phyloP scores from a whole-genome alignment of 768 basidiomycete species.

The Dentipellis sp. region DNA sequence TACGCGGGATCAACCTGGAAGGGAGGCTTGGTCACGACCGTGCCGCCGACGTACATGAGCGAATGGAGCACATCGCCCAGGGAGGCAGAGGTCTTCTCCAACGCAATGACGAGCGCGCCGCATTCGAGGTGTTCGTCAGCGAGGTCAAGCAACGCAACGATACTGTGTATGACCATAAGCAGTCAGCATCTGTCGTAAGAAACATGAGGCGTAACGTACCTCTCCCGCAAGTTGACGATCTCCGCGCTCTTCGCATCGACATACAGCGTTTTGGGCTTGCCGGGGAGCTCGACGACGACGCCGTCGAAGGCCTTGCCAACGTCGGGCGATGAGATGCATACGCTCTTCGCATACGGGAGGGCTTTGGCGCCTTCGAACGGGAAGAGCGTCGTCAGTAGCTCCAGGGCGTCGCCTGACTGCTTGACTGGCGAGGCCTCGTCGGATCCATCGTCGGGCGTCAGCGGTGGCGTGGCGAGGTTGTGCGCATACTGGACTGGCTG shows the following conservation, averaged over 20 bases:
- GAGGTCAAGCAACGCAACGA: slow-evolving; percentile 80
- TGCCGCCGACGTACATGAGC: slow-evolving; percentile 88
- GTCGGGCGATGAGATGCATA: slow-evolving; percentile 61
- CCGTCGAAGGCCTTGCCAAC: slow-evolving; percentile 68
- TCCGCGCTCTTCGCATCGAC: slow-evolving; percentile 80
- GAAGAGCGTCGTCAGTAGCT: slow-evolving; percentile 73
- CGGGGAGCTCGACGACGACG: slow-evolving; percentile 67
- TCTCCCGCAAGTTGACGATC: slow-evolving; percentile 73
- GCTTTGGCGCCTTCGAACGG: slow-evolving; percentile 61
- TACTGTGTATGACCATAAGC: slow-evolving; percentile 31
- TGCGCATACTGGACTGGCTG: slow-evolving; percentile 13
- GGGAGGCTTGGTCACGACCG: slow-evolving; percentile 72
- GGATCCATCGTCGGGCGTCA: slow-evolving; percentile 65
- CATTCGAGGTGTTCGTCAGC: slow-evolving; percentile 80
- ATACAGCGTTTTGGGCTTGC: slow-evolving; percentile 66
- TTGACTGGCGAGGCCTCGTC: slow-evolving; percentile 31
- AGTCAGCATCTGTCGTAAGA: neutral
- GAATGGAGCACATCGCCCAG: slow-evolving; percentile 76
- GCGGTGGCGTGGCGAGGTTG: slow-evolving; percentile 59
- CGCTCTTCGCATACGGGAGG: slow-evolving; percentile 65
- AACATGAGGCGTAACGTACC: slow-evolving; percentile 33
- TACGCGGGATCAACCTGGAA: slow-evolving; percentile 70
- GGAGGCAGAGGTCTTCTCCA: slow-evolving; percentile 64
- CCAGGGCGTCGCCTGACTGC: slow-evolving; percentile 54
- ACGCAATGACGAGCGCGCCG: slow-evolving; percentile 67